Evolutionary conservation across 306 rosid species (phyloP), one percentile per base, ranked within the genome.

Genomic region (Glycyrrhiza uralensis): DNA sequence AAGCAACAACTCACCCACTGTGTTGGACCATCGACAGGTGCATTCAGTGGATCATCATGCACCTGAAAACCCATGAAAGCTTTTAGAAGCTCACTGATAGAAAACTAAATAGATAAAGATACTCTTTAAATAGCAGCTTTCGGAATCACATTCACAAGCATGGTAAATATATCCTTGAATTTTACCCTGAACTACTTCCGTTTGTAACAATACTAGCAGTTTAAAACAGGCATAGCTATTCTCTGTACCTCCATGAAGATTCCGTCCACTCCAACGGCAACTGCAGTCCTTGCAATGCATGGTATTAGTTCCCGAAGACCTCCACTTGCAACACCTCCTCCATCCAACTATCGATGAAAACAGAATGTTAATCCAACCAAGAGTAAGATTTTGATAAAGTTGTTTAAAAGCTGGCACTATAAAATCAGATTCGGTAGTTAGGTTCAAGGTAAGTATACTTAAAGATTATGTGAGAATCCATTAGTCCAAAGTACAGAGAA

Each of bases 321-420:
- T 49, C 99, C 99, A 78, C 99, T 94, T 50, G 99, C 97, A 77
- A 94, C 97, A 30, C 99, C 97, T 59, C 99, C 99, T 35, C 89
- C 95, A 22, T 89, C 99, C 96, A 94, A 85, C 99, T 87, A 71
- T 14, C 79, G 71, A 61, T 66, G 51, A 72, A 68, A 79, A 13
- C 46, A 82, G 14, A 76, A 32, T 56, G 70, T 85, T 51, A 72
- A 56, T 55, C 65, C 60, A 60, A 23, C 29, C 66, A 42, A 23
- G 67, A 39, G 59, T 6, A 57, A 46, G 50, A 57, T 49, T 39
- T 14, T 20, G 2, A 61, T 15, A 51, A 62, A 23, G 54, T 62
- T 56, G 56, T 4, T 29, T 49, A 23, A 61, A 60, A 55, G 50
- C 35, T 10, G 45, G 32, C 42, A 63, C 3, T 14, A 38, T 13